Percentiles rank a stretch among this genome's conserved stretches.
phyloP scores from a whole-genome alignment of 108 stramenopile species.

The Craspedostauros australis region DNA sequence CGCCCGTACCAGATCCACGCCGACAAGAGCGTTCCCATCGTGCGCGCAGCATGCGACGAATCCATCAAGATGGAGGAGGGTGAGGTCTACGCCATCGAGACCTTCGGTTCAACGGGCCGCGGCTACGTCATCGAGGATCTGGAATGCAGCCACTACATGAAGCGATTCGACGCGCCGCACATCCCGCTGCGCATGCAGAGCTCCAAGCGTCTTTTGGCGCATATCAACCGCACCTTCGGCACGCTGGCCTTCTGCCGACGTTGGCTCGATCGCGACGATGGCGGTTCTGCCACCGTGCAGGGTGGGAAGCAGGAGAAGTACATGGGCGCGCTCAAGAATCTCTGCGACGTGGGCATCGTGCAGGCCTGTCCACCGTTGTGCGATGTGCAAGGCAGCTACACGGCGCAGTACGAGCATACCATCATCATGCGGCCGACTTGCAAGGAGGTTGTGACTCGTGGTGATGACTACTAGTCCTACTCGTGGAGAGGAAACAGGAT shows the following conservation, averaged over 20 bases:
- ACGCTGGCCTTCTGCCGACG: slow-evolving; percentile 98
- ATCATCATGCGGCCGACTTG: slow-evolving; percentile 92
- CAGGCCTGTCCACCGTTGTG: slow-evolving; percentile 94
- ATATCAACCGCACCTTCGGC: slow-evolving; percentile 99
- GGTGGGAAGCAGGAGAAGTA: slow-evolving; percentile 96
- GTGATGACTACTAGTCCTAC: slow-evolving; percentile 98
- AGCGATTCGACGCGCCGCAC: slow-evolving; percentile 91
- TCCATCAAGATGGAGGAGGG: slow-evolving; percentile 97
- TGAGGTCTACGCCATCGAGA: slow-evolving; percentile 98
- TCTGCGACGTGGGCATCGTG: slow-evolving; percentile 97
- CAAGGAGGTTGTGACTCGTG: slow-evolving; percentile 96
- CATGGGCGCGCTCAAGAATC: slow-evolving; percentile 95
- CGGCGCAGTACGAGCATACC: slow-evolving; percentile 99
- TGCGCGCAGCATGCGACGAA: slow-evolving; percentile 87
- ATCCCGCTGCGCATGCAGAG: slow-evolving; percentile 90
- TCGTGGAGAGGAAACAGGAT: too few species aligned
- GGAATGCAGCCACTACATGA: slow-evolving; percentile 99
- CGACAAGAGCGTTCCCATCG: slow-evolving; percentile 95
- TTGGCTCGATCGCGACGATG: slow-evolving; percentile 97
- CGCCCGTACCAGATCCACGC: slow-evolving; percentile 97
- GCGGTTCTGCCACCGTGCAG: slow-evolving; percentile 84
- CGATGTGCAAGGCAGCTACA: slow-evolving; percentile 94
- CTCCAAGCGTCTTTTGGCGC: slow-evolving; percentile 85
- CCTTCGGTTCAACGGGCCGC: slow-evolving; percentile 95
- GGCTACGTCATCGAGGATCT: slow-evolving; percentile 95